Evolutionary conservation across 2,329 filamentous ascomycete species (phyloP), one percentile per base, ranked within the genome.

Genomic region (Cladosporium sphaerospermum): DNA sequence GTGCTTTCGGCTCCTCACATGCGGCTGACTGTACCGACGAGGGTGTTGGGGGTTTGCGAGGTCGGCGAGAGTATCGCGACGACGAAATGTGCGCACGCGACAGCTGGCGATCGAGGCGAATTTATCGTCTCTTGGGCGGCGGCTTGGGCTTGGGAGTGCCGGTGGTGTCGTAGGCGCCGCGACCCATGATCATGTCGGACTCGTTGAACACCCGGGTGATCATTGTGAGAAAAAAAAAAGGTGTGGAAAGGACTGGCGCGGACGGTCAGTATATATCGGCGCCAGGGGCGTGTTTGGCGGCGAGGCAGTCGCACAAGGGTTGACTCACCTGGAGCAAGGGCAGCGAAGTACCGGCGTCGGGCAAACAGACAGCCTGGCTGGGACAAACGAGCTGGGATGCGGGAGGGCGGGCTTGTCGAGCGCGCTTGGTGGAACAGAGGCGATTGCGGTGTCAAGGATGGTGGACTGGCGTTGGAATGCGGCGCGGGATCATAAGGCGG

Each of bases 111-210:
- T 50, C 28, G 39, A 43, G 10, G 45, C 32, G 33, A 18, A 19
- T 39, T 54, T 40, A 71, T 67, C 64, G 61, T 59, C 62, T 62
- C 61, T 72, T 72, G 51, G 67, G 69, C 41, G 69, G 69, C 34
- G 70, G 69, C 50, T 69, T 67, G 4, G 71, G 72, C 65, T 73
- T 73, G 45, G 71, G 69, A 5, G 72, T 71, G 59, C 72, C 72
- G 9, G 72, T 75, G 31, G 72, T 75, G 58, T 75, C 73, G 64
- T 75, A 75, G 54, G 72, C 71, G 55, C 73, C 73, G 57, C 73
- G 71, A 53, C 72, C 72, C 72, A 75, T 75, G 67, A 73, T 73
- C 52, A 60, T 56, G 63, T 62, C 69, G 44, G 68, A 64, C 57
- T 67, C 63, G 51, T 50, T 49, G 48, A 65, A 66, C 53, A 69